phyloP scores from a whole-genome alignment of 2,329 filamentous ascomycete species.

The Botrytis sinoallii region DNA sequence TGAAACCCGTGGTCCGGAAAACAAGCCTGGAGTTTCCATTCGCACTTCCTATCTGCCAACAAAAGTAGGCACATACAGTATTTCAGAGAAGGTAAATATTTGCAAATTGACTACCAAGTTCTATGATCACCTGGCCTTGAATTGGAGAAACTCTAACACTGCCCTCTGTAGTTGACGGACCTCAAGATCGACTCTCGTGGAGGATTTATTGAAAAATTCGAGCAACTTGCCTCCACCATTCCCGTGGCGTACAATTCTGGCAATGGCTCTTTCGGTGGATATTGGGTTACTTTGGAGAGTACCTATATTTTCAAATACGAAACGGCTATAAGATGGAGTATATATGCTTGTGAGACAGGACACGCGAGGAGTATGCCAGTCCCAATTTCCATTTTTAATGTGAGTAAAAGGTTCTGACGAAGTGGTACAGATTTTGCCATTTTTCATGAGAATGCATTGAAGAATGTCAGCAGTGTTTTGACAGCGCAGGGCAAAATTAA shows the following conservation, averaged over 20 bases:
- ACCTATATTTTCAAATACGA: slow-evolving; percentile 13
- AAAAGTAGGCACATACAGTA: slow-evolving; percentile 5
- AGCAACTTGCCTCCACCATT: slow-evolving; percentile 3
- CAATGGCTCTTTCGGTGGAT: slow-evolving; percentile 4
- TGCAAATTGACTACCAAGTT: not conserved
- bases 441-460: slow-evolving; percentile 11
- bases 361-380: not conserved
- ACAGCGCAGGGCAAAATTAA: slow-evolving; percentile 2
- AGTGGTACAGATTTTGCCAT: slow-evolving; percentile 4
- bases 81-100: slow-evolving; percentile 1
- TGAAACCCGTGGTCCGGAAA: not conserved
- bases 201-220: slow-evolving; percentile 9
- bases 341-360: slow-evolving; percentile 12
- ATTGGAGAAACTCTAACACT: not conserved
- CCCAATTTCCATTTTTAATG: not conserved
- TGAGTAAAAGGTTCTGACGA: not conserved
- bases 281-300: slow-evolving; percentile 9
- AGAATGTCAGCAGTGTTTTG: slow-evolving; percentile 10
- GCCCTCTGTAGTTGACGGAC: not conserved
- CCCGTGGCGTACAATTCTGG: slow-evolving; percentile 3
- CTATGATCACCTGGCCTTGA: not conserved
- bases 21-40: slow-evolving; percentile 10
- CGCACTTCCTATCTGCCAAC: slow-evolving; percentile 3
- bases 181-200: slow-evolving; percentile 2
- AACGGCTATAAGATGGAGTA: slow-evolving; percentile 11